These are phyloP conservation scores for Centrapalus pauciflorus DNA, from an alignment of 129 eudicot genomes.

Conservation along the genomic window DNA sequence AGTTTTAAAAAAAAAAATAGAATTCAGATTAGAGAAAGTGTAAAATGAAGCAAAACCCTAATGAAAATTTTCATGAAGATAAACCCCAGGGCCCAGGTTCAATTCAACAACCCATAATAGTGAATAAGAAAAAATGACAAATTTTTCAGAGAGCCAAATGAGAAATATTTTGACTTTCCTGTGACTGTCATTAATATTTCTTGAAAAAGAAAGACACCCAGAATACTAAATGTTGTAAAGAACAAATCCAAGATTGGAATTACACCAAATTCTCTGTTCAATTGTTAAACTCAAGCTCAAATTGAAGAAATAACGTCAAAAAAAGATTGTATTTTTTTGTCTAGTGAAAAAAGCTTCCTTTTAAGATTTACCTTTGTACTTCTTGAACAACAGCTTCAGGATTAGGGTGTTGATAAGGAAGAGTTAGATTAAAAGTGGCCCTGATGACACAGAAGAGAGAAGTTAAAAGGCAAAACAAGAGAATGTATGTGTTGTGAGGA, in stretches of 20 bases:
- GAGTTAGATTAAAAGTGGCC: constrained; percentile 31
- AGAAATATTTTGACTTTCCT: not conserved
- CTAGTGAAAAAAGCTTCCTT: not conserved
- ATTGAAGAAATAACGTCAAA: not conserved
- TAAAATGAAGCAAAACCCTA: constrained; percentile 1
- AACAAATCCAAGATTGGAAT: constrained; percentile 19
- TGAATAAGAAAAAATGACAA: not conserved
- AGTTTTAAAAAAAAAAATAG: constrained; percentile 3
- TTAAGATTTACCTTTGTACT: constrained; percentile 47
- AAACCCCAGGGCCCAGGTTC: no score
- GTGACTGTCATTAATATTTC: not conserved
- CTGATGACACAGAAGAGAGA: constrained; percentile 28
- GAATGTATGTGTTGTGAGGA: constrained; percentile 41
- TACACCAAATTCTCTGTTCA: constrained; percentile 17
- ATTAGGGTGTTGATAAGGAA: constrained; percentile 35
- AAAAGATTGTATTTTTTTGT: not conserved
- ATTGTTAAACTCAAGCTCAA: constrained; percentile 7
- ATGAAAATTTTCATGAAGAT: not conserved
- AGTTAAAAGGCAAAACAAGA: constrained; percentile 41
- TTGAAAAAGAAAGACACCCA: constrained; percentile 4
- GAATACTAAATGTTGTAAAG: constrained; percentile 6
- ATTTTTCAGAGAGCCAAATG: not conserved
- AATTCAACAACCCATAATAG: not conserved
- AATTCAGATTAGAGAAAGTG: not conserved
- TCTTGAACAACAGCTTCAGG: constrained; percentile 39